A percentile compares a stretch with the other conserved stretches of the same genome.
These are phyloP conservation scores for Haplosporangium gracile DNA, from an alignment of 192 early-diverging fungal genomes.

Conservation along the genomic window DNA sequence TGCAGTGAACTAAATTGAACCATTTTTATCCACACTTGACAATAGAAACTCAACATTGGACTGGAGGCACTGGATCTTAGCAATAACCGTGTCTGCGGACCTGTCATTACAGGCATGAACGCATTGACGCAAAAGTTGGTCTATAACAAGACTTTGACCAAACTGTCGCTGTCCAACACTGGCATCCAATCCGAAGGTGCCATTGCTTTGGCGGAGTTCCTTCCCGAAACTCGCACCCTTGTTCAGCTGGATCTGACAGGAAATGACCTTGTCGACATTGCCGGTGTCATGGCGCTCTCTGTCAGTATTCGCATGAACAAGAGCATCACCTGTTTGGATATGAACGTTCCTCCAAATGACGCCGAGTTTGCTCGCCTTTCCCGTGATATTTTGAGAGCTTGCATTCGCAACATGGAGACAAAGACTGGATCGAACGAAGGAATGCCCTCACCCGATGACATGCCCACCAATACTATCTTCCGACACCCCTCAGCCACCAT, in stretches of 20 bases:
- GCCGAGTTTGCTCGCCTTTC: constrained; percentile 54
- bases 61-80: constrained; percentile 60
- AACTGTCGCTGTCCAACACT: constrained; percentile 73
- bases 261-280: constrained; percentile 82
- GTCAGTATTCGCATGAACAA: constrained; percentile 85
- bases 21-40: not conserved
- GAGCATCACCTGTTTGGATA: constrained; percentile 79
- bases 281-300: constrained; percentile 86
- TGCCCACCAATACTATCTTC: constrained; percentile 52
- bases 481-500: constrained; percentile 38
- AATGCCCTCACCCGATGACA: constrained; percentile 47
- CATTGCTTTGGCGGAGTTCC: constrained; percentile 83
- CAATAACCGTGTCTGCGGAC: constrained; percentile 54
- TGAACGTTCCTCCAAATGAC: constrained; percentile 67
- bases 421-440: constrained; percentile 45
- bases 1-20: not conserved
- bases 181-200: constrained; percentile 78
- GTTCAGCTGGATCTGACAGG: constrained; percentile 80
- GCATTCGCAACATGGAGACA: constrained; percentile 59
- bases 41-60: constrained; percentile 64
- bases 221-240: constrained; percentile 80
- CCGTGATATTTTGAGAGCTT: constrained; percentile 56
- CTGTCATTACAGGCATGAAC: constrained; percentile 48
- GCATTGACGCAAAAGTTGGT: constrained; percentile 59
- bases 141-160: constrained; percentile 72